These are phyloP conservation scores for Pulveroboletus sp. DNA, from an alignment of 768 basidiomycete species.

Conservation along the genomic window DNA sequence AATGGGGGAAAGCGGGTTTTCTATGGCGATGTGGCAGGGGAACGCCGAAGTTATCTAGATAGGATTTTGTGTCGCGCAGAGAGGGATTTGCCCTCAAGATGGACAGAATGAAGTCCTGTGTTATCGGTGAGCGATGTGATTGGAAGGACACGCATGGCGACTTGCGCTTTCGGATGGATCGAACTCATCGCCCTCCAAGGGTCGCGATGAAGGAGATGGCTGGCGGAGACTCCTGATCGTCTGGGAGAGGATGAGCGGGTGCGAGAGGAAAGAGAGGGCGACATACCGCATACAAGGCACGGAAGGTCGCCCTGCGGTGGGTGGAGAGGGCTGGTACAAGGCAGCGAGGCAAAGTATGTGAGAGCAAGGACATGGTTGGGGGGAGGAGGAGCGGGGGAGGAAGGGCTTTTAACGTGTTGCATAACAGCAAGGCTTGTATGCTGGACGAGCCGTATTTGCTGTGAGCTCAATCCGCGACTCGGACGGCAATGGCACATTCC, in stretches of 20 bases:
- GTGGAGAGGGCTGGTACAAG: constrained; percentile 27
- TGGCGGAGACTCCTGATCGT: constrained; percentile 31
- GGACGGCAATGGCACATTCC: constrained; percentile 19
- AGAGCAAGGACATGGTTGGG: constrained; percentile 23
- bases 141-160: not conserved
- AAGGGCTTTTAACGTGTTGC: constrained; percentile 23
- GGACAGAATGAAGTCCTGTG: constrained; percentile 92
- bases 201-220: not conserved
- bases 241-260: constrained; percentile 24
- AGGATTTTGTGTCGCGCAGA: constrained; percentile 82
- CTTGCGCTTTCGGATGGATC: constrained; percentile 48
- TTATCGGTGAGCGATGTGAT: constrained; percentile 8
- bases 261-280: not conserved
- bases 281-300: constrained; percentile 55
- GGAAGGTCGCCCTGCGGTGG: constrained; percentile 39
- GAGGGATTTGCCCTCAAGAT: constrained; percentile 93
- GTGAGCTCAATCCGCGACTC: constrained; percentile 26
- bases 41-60: constrained; percentile 86
- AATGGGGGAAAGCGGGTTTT: constrained; percentile 18
- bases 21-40: constrained; percentile 39
- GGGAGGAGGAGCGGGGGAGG: not conserved
- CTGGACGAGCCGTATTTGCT: constrained; percentile 26
- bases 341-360: constrained; percentile 16
- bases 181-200: constrained; percentile 22
- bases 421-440: constrained; percentile 12